Evolutionary conservation across 352 stramenopile genomes (phyloP), one percentile per base, ranked within the genome.

Genomic region (Phytophthora boehmeriae): DNA sequence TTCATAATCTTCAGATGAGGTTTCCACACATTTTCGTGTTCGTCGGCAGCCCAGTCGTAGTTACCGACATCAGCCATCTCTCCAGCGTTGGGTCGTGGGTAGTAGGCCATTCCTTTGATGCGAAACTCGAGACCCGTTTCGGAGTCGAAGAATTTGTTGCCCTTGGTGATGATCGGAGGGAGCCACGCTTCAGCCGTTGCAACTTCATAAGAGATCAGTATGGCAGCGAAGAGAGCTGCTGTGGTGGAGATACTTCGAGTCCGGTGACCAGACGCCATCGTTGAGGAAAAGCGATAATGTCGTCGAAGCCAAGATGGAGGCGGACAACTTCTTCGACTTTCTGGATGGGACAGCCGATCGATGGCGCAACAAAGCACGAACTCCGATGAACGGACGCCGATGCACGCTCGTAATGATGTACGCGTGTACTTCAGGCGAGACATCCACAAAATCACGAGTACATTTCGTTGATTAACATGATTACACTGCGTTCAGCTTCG

Each of bases 111-210:
- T 9, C 82, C 81, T 32, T 89, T 88, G 41, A 89, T 76, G 22
- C 77, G 71, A 55, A 92, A 89, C 57, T 96, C 83, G 8, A 76
- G 42, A 11, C 78, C 77, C 1, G 80, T 86, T 2, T 75, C 56
- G 13, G 76, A 83, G 67, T 93, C 71, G 67, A 95, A 97, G 60
- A 96, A 83, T 62, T 94, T 95, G 75, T 93, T 93, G 58, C 86
- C 84, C 53, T 85, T 87, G 28, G 59, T 35, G 4, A 87, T 54
- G 60, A 89, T 78, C 4, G 72, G 75, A 10, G 75, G 43, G 13
- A 80, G n/a, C 79, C 74, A 89, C n/a, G 72, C 76, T 1, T 38
- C 25, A 1, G 47, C 25, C 6, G 45, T 36, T 8, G 30, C 19
- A 4, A 20, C 44, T 30, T 43, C 10, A 22, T 20, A 44, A 35